Evolutionary conservation across 2,329 filamentous ascomycete species (phyloP), one percentile per base, ranked within the genome.

Genomic region (Penicillium oxalicum): DNA sequence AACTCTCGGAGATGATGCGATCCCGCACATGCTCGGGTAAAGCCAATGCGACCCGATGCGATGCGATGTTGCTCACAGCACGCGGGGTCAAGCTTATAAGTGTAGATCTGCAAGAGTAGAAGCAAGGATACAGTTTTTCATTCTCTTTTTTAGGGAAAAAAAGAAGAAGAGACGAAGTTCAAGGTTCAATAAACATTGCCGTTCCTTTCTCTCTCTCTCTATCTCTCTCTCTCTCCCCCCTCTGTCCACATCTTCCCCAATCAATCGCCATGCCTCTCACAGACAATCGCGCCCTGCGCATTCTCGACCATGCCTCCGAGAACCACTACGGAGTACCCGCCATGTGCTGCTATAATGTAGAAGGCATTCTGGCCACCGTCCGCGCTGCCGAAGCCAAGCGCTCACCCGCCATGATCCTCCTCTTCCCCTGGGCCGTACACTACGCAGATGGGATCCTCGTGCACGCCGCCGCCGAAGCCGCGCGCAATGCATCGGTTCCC

Each of bases 401-500:
- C 40, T 84, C 83, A 0, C 84, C 85, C 0, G 77, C 83, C 50
- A 86, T 88, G 74, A 81, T 88, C 58, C 80, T 86, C 26, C 79
- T 88, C 56, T 88, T 88, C 68, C 85, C 85, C 18, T 88, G 85
- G 85, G 83, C 84, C 0, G 76, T 87, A 45, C 72, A 82, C 53
- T 87, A 85, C 69, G 82, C 82, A 3, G 77, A 77, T 47, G 72
- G 74, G 7, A 64, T 77, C 28, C 75, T 83, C 32, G 76, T 82
- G 8, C 73, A 75, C 52, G 76, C 77, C 6, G 79, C 78, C 3
- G 77, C 78, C 29, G 72, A 76, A 50, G 80, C 80, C 34, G 79
- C 78, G 1, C 74, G 77, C 61, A 72, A 69, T 34, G 80, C 81
- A 47, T 67, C 64, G 2, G 82, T 85, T 3, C 82, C 82, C 26